Conservation (phyloP, 2,329 filamentous ascomycete genomes). For the Chaetomiaceae sp. region DNA sequence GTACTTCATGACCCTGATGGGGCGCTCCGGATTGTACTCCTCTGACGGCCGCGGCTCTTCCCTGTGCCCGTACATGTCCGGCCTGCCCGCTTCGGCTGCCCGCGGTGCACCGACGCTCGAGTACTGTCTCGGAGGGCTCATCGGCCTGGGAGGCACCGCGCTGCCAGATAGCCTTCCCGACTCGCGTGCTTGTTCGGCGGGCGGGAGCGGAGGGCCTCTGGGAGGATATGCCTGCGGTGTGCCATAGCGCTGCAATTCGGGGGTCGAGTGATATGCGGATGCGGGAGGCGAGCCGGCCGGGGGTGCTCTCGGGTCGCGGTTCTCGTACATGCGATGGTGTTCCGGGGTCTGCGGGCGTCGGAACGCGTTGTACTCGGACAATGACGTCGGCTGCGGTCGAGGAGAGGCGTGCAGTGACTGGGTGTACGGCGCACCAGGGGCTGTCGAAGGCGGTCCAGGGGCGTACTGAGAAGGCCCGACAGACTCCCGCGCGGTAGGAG, state of each 20-base stretch:
- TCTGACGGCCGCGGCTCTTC: conserved; percentile 43
- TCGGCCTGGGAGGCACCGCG: conserved; percentile 44
- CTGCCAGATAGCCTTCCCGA: conserved; percentile 33
- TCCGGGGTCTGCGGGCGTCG: conserved; percentile 72
- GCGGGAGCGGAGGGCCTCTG: conserved; percentile 43
- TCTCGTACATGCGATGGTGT: conserved; percentile 53
- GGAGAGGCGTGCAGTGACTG: conserved; percentile 52
- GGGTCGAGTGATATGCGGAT: conserved; percentile 48
- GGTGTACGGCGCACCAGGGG: conserved; percentile 43
- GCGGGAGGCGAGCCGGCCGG: conserved; percentile 46
- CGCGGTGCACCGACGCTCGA: conserved; percentile 41
- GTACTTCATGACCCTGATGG: conserved; percentile 42
- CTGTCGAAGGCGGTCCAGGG: conserved; percentile 37
- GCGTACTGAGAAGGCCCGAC: conserved; percentile 38
- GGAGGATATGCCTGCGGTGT: conserved; percentile 55
- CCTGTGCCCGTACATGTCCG: conserved; percentile 45
- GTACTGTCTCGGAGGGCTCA: conserved; percentile 49
- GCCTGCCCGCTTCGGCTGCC: conserved; percentile 44
- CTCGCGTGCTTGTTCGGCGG: conserved; percentile 44
- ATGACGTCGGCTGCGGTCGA: conserved; percentile 48
- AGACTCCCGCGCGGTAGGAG: conserved; percentile 37
- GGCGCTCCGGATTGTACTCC: conserved; percentile 53
- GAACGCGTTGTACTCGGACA: conserved; percentile 57
- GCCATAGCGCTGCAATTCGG: conserved; percentile 54
- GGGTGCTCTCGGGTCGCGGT: conserved; percentile 38